phyloP scores from a whole-genome alignment of 2,329 filamentous ascomycete species.

The Cytospora mali region DNA sequence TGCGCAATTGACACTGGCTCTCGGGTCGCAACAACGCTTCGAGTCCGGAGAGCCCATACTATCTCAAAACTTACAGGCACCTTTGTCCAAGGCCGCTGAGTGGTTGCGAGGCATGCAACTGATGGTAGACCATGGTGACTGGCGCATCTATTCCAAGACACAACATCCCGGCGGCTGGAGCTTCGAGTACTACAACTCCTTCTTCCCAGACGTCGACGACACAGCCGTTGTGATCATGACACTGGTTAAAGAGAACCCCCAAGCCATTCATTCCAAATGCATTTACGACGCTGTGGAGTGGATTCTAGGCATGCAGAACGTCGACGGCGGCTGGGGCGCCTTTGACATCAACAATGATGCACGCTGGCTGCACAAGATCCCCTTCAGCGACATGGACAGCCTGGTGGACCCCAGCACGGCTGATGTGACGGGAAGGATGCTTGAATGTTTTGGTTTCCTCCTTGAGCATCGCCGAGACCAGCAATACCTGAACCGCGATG shows the following conservation, averaged over 20 bases:
- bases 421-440: constrained; percentile 38
- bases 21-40: background rate
- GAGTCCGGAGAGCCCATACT: constrained; percentile 7
- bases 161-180: constrained; percentile 35
- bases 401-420: constrained; percentile 39
- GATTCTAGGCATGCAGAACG: constrained; percentile 41
- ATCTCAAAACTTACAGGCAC: background rate
- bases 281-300: constrained; percentile 29
- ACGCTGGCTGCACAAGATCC: constrained; percentile 39
- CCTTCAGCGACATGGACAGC: constrained; percentile 42
- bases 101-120: constrained; percentile 4
- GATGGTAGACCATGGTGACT: constrained; percentile 33
- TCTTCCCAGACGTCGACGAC: constrained; percentile 40
- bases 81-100: constrained; percentile 1
- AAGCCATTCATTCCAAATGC: background rate
- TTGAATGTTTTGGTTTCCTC: constrained; percentile 11
- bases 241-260: constrained; percentile 32
- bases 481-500: background rate
- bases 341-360: constrained; percentile 40
- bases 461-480: constrained; percentile 1
- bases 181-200: constrained; percentile 39
- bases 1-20: constrained; percentile 24
- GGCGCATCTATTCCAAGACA: constrained; percentile 34
- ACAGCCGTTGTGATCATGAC: constrained; percentile 38
- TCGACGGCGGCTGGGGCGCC: constrained; percentile 40